Conservation (phyloP, 2,329 filamentous ascomycete species). For the Aureobasidium subglaciale region DNA sequence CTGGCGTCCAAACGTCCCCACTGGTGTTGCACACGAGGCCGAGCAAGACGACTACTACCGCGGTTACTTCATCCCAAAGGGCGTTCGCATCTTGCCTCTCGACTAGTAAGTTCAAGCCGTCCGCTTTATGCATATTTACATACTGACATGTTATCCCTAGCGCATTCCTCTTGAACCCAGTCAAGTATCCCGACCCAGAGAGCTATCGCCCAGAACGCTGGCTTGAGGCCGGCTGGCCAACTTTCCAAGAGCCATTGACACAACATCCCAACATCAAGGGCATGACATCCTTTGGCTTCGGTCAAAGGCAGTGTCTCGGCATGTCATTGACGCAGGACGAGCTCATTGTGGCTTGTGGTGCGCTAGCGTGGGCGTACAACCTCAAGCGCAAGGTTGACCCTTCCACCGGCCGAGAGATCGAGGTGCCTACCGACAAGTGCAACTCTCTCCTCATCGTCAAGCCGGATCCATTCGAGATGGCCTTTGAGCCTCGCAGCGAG, state of each 20-base stretch:
- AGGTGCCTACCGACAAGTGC: conserved; percentile 40
- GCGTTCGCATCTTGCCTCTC: conserved; percentile 46
- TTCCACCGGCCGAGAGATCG: conserved; percentile 35
- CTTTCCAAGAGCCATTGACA: conserved; percentile 57
- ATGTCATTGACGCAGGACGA: conserved; percentile 57
- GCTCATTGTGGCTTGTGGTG: conserved; percentile 47
- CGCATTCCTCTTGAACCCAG: conserved; percentile 52
- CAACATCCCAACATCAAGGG: conserved; percentile 56
- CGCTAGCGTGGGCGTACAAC: conserved; percentile 42
- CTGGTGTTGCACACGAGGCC: conserved; percentile 47
- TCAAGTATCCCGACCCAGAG: conserved; percentile 57
- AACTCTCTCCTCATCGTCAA: conserved; percentile 53
- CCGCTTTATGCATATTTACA: background rate
- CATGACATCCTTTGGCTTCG: conserved; percentile 60
- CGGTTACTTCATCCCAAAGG: conserved; percentile 47
- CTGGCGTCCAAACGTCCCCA: conserved; percentile 48
- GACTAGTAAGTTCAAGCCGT: conserved; percentile 40
- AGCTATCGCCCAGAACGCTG: conserved; percentile 56
- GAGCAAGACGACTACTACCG: conserved; percentile 48
- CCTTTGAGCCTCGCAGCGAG: conserved; percentile 44
- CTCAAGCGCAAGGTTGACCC: conserved; percentile 44
- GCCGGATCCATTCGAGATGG: conserved; percentile 49
- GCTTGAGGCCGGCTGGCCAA: conserved; percentile 56
- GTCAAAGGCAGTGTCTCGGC: conserved; percentile 55
- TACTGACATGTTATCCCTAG: conserved; percentile 27